phyloP scores from a whole-genome alignment of 371 early-diverging fungal genomes.

The Mucor racemosus region DNA sequence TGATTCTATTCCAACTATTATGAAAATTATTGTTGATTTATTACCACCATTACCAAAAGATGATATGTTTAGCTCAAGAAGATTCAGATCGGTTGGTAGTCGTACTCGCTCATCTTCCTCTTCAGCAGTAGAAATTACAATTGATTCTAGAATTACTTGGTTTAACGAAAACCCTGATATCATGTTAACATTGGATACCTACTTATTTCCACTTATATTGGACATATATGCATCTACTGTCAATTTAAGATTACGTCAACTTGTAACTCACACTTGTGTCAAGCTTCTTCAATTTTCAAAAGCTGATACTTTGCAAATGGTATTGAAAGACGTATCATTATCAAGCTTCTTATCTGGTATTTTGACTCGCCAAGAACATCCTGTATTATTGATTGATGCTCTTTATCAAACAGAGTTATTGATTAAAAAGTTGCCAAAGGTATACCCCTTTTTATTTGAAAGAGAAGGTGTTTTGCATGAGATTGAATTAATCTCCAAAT shows the following conservation, averaged over 20 bases:
- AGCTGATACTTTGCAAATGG: constrained; percentile 36
- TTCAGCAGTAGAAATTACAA: neutral
- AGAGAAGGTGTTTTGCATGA: constrained; percentile 71
- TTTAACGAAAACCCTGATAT: constrained; percentile 46
- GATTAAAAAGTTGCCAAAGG: constrained; percentile 58
- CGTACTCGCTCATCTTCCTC: constrained; percentile 26
- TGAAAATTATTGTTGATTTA: constrained; percentile 57
- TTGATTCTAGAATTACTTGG: constrained; percentile 47
- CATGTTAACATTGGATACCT: constrained; percentile 43
- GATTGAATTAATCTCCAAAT: constrained; percentile 52
- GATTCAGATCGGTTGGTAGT: constrained; percentile 34
- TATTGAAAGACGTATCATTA: constrained; percentile 52
- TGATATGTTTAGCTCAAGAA: constrained; percentile 41
- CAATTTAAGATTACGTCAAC: constrained; percentile 59
- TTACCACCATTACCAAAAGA: constrained; percentile 73
- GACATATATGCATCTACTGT: constrained; percentile 65
- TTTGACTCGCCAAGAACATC: constrained; percentile 63
- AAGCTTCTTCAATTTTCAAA: constrained; percentile 57
- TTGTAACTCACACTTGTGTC: constrained; percentile 57
- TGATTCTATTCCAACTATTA: constrained; percentile 42
- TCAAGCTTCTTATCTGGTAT: constrained; percentile 67
- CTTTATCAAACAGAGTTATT: constrained; percentile 62
- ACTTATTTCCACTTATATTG: constrained; percentile 61
- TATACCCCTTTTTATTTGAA: constrained; percentile 60
- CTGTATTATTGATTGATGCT: constrained; percentile 58